Conservation (phyloP, 2,329 filamentous ascomycete genomes). For the Aspergillus puulaauensis region DNA sequence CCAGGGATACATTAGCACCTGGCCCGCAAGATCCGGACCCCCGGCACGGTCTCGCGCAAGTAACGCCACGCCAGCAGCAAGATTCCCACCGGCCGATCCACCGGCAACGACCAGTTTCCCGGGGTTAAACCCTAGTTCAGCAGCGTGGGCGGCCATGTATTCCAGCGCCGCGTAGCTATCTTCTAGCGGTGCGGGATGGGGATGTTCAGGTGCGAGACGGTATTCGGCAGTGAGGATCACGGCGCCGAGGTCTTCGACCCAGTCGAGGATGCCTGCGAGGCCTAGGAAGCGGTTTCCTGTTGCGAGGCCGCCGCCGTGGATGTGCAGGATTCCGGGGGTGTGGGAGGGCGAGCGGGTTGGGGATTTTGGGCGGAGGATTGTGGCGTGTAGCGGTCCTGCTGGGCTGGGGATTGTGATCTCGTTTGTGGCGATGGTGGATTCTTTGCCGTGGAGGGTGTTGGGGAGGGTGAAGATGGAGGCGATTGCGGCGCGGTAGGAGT, state of each 20-base stretch:
- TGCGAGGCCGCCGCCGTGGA: slow-evolving; percentile 3
- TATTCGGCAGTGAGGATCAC: slow-evolving; percentile 67
- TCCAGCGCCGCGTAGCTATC: slow-evolving; percentile 65
- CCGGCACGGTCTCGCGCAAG: slow-evolving; percentile 17
- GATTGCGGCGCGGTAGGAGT: not conserved
- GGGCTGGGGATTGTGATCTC: slow-evolving; percentile 11
- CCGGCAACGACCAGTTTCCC: slow-evolving; percentile 59
- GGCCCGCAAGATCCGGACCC: slow-evolving; percentile 14
- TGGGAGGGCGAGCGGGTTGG: slow-evolving; percentile 3
- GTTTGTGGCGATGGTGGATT: slow-evolving; percentile 1
- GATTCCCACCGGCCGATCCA: slow-evolving; percentile 61
- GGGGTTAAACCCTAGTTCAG: slow-evolving; percentile 59
- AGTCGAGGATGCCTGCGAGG: not conserved
- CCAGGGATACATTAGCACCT: slow-evolving; percentile 19
- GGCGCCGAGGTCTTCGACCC: slow-evolving; percentile 50
- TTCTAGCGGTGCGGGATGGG: slow-evolving; percentile 65
- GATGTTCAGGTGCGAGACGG: slow-evolving; percentile 64
- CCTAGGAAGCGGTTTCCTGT: not conserved
- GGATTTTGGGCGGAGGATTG: slow-evolving; percentile 9
- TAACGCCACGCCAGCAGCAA: slow-evolving; percentile 28
- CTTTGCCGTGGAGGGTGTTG: slow-evolving; percentile 3
- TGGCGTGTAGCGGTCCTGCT: slow-evolving; percentile 9
- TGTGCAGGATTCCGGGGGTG: slow-evolving; percentile 58
- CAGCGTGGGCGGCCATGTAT: slow-evolving; percentile 58
- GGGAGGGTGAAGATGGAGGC: slow-evolving; percentile 1